A percentile compares a stretch with the other conserved stretches of the same genome.
Evolutionary conservation across 2,329 filamentous ascomycete species (phyloP).

Genomic region (Clarireedia sp.): DNA sequence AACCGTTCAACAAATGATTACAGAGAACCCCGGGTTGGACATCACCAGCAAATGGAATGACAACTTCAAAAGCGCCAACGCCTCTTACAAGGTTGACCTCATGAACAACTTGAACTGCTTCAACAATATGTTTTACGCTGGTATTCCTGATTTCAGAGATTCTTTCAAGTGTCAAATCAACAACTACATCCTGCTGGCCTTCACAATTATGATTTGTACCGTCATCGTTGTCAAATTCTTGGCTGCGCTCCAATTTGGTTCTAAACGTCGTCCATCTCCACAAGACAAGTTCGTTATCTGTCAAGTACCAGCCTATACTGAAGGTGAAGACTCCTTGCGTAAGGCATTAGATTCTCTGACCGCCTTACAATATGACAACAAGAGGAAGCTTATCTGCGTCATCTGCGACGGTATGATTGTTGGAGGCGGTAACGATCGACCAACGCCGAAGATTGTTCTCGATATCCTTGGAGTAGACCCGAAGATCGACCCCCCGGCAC

Average conservation of each 20-base stretch:
- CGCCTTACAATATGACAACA: constrained; percentile 94
- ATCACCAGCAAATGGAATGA: constrained; percentile 59
- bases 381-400: constrained; percentile 91
- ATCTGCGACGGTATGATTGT: constrained; percentile 98
- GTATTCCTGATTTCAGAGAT: constrained; percentile 77
- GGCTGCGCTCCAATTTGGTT: constrained; percentile 85
- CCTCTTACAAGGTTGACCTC: constrained; percentile 43
- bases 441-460: constrained; percentile 93
- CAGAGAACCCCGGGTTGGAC: constrained; percentile 70
- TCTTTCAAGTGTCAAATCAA: constrained; percentile 72
- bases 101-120: constrained; percentile 70
- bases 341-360: constrained; percentile 93
- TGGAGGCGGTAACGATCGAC: constrained; percentile 89
- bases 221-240: constrained; percentile 87
- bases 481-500: constrained; percentile 87
- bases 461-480: constrained; percentile 96
- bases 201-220: constrained; percentile 72
- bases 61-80: constrained; percentile 43
- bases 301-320: constrained; percentile 94
- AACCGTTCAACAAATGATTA: constrained; percentile 59
- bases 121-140: constrained; percentile 74
- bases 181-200: constrained; percentile 81
- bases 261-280: constrained; percentile 77
- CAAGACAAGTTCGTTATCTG: constrained; percentile 99
- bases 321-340: constrained; percentile 89